Percentiles rank a stretch among this genome's conserved stretches.
Evolutionary conservation across 2,329 filamentous ascomycete genomes (phyloP).

Genomic region (Beauveria scarabaeidicola): DNA sequence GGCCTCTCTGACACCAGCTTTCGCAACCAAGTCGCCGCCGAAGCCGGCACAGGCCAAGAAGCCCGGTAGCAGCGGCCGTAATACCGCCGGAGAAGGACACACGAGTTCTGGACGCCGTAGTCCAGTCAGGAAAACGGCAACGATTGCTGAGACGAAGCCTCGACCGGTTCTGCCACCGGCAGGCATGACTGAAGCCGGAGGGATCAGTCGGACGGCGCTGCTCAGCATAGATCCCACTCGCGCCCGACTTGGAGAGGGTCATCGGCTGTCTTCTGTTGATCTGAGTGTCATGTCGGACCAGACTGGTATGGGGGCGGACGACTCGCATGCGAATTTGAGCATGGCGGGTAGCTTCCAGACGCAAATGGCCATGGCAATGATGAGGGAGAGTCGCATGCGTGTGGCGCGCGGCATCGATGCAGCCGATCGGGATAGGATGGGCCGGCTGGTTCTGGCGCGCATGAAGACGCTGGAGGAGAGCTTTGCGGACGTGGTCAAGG

Average conservation of each 20-base stretch:
- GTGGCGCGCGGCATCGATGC: conserved; percentile 28
- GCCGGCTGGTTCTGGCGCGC: conserved; percentile 71
- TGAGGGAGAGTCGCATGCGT: conserved; percentile 46
- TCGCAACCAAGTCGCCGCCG: conserved; percentile 36
- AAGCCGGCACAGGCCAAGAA: conserved; percentile 23
- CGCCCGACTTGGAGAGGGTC: conserved; percentile 28
- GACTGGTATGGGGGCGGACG: conserved; percentile 47
- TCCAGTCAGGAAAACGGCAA: conserved; percentile 39
- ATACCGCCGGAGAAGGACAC: conserved; percentile 15
- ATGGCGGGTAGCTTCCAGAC: conserved; percentile 72
- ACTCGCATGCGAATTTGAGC: conserved; percentile 52
- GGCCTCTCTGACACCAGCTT: conserved; percentile 21
- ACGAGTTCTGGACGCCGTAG: conserved; percentile 20
- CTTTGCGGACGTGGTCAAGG: conserved; percentile 76
- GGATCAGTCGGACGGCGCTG: conserved; percentile 36
- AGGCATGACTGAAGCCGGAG: conserved; percentile 26
- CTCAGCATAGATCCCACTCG: conserved; percentile 39
- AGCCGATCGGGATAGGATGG: conserved; percentile 58
- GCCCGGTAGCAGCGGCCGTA: conserved; percentile 29
- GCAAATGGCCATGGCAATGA: conserved; percentile 66
- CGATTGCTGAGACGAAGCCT: conserved; percentile 40
- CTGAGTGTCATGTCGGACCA: conserved; percentile 68
- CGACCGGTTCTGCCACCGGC: conserved; percentile 46
- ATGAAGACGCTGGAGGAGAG: conserved; percentile 93
- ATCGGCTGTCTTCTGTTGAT: conserved; percentile 56